Conservation (phyloP, 2,329 filamentous ascomycete genomes). For the Pseudonectria buxi region DNA sequence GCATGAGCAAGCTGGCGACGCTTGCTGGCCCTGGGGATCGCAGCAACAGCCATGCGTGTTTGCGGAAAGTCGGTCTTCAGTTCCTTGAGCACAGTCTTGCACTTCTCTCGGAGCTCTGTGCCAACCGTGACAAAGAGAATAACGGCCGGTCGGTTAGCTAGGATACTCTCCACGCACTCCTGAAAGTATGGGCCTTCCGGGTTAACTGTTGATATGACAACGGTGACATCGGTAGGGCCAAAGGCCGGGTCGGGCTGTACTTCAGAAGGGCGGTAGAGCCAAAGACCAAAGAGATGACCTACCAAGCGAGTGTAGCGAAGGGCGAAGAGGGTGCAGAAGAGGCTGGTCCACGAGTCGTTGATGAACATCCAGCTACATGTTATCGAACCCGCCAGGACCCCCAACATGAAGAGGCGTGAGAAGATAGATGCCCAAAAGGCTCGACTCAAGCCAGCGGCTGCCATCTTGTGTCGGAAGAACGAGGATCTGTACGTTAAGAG, state of each 20-base stretch:
- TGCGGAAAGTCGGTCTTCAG: constrained; percentile 2
- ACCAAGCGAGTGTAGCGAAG: constrained; percentile 39
- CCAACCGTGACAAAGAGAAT: constrained; percentile 43
- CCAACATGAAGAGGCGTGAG: too few relatives aligned
- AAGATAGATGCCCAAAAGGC: too few relatives aligned
- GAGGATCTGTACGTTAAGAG: too few relatives aligned
- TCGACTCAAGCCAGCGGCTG: too few relatives aligned
- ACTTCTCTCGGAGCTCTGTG: constrained; percentile 13
- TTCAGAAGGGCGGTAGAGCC: constrained; percentile 31
- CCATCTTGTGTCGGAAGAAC: too few relatives aligned
- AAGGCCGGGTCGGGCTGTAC: constrained; percentile 24
- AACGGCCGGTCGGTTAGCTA: constrained; percentile 29
- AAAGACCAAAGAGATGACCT: constrained; percentile 35
- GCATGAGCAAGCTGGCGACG: constrained; percentile 40
- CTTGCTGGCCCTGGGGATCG: constrained; percentile 36
- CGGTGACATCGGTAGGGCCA: constrained; percentile 35
- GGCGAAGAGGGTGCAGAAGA: constrained; percentile 25
- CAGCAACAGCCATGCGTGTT: constrained; percentile 25
- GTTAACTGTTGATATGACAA: constrained; percentile 46
- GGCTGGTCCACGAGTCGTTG: constrained; percentile 8
- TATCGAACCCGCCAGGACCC: too few relatives aligned
- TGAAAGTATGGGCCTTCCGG: constrained; percentile 34
- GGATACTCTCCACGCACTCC: constrained; percentile 33
- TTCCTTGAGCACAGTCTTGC: constrained; percentile 8
- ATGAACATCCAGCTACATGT: constrained; percentile 9